A percentile compares a stretch with the other conserved stretches of the same genome.
Conservation (phyloP, 208 protist genomes). For the Porcisia hertigi region DNA sequence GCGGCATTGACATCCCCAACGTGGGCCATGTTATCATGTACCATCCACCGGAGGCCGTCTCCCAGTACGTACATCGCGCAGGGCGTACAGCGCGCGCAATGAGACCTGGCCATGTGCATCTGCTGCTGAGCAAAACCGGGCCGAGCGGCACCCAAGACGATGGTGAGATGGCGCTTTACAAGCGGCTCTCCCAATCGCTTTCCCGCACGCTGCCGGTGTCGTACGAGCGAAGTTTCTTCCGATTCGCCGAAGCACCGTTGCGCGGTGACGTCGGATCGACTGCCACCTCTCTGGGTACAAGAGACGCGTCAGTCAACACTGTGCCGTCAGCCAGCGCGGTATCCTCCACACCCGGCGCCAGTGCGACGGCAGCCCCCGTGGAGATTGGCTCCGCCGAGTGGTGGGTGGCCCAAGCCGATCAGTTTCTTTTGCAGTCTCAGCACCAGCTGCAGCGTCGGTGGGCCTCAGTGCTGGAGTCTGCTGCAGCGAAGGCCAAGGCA, state of each 20-base stretch:
- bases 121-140: slow-evolving; percentile 77
- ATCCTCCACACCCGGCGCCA: not conserved
- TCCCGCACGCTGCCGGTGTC: slow-evolving; percentile 62
- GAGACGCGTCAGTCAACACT: not conserved
- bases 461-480: slow-evolving; percentile 55
- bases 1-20: slow-evolving; percentile 89
- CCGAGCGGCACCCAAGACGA: slow-evolving; percentile 60
- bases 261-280: not conserved
- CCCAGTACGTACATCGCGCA: slow-evolving; percentile 97
- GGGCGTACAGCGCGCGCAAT: slow-evolving; percentile 96
- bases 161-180: slow-evolving; percentile 78
- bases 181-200: slow-evolving; percentile 48
- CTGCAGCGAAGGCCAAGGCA: slow-evolving; percentile 19
- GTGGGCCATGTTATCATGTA: slow-evolving; percentile 92
- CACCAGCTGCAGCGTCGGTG: slow-evolving; percentile 52
- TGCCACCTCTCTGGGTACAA: not conserved
- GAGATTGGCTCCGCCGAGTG: slow-evolving; percentile 40
- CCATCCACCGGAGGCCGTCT: slow-evolving; percentile 78
- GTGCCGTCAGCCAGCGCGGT: not conserved
- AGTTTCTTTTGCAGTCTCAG: slow-evolving; percentile 46
- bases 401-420: slow-evolving; percentile 50
- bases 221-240: slow-evolving; percentile 86
- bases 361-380: not conserved
- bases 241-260: slow-evolving; percentile 52
- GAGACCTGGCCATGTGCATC: slow-evolving; percentile 75